Conservation (phyloP, 352 stramenopile genomes). For the Aphanomyces invadans region DNA sequence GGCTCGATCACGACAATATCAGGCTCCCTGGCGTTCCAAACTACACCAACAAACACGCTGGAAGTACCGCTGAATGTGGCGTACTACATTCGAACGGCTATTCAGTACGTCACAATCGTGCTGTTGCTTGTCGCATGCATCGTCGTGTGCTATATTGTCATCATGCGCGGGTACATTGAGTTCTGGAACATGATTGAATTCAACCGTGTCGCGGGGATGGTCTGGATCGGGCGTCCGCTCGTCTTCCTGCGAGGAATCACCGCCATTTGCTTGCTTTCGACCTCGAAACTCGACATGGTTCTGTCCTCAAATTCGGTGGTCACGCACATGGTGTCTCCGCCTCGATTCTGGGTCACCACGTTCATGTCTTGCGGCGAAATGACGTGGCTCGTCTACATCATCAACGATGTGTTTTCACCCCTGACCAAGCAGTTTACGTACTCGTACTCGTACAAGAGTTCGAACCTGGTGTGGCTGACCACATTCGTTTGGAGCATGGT, state of each 20-base stretch:
- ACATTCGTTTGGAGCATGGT: neutral
- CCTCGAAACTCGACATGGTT: neutral
- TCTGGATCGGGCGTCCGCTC: constrained; percentile 9
- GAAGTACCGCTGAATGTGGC: constrained; percentile 16
- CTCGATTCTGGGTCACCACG: neutral
- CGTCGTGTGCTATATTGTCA: too few relatives aligned
- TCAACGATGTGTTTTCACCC: constrained; percentile 3
- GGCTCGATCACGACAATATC: neutral
- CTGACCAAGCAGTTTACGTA: neutral
- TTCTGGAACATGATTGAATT: neutral
- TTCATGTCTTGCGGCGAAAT: neutral
- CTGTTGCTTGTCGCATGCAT: neutral
- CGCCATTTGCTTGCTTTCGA: constrained; percentile 10
- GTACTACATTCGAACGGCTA: neutral
- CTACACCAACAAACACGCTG: neutral
- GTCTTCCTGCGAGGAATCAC: neutral
- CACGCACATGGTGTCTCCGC: neutral
- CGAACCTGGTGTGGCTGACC: neutral
- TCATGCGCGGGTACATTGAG: neutral
- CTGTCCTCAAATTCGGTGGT: neutral
- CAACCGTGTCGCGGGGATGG: neutral
- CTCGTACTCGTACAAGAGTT: neutral
- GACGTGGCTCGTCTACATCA: neutral
- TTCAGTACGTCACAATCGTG: constrained; percentile 5
- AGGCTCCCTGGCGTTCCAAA: too few relatives aligned